Evolutionary conservation across 805 yeast species (phyloP), one percentile per base, ranked within the genome.

Genomic region (Komagataella pastoris): DNA sequence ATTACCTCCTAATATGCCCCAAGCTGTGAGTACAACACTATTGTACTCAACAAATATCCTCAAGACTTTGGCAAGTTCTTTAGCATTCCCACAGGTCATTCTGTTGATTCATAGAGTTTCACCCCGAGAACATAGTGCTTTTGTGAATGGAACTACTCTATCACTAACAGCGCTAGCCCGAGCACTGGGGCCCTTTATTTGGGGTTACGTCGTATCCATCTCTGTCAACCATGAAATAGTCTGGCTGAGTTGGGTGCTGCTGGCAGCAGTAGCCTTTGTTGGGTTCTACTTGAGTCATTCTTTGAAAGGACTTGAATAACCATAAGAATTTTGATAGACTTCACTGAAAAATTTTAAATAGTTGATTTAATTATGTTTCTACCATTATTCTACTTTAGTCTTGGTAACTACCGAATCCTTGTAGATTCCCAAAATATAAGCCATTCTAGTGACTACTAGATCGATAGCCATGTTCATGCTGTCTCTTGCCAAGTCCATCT

Each of bases 381-480:
- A 12, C 40, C 8, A 21, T 8, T 30, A 30, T 14, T 30, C 40
- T 30, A 30, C 40, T 30, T 30, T 30, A 30, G 40, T 30, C 14
- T 30, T 30, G 40, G 40, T 30, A 8, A 30, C 40, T 30, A 30
- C 14, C 6, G 40, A n/a, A 53, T 72, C 74, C 54, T 70, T 76
- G 66, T 93, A 93, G 48, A 93, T 76, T 7, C 97, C 97, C 54
- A 89, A 63, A 21, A 88, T 57, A 63, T 91, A 93, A 4, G 97
- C 96, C 68, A 88, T 65, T 59, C 99, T 75, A 47, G 95, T 91
- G 17, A 88, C 89, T 45, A 93, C 86, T 66, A 93, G 72, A 64
- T 93, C 99, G 47, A 87, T 76, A 14, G 98, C 98, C 99, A 93
- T 93, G 53, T 77, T 80, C 54, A 93, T 79, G 52, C 91, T 82